Conservation (phyloP, 805 yeast species). For the Kurtzmaniella cleridarum region DNA sequence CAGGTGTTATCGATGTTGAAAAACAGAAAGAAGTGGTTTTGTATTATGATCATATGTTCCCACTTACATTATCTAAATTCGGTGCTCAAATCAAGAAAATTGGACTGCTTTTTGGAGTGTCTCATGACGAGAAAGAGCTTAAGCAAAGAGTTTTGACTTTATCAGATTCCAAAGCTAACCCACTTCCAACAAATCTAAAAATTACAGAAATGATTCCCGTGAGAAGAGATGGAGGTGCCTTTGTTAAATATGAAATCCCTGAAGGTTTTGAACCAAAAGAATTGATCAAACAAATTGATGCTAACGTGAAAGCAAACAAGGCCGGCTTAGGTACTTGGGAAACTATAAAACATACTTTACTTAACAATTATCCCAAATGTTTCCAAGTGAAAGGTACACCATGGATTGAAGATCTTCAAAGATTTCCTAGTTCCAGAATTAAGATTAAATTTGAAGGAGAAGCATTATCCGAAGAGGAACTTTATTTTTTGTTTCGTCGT, state of each 20-base stretch:
- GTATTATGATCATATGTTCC: constrained; percentile 33
- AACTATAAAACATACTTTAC: constrained; percentile 8
- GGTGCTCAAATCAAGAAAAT: constrained; percentile 8
- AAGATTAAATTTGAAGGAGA: constrained; percentile 74
- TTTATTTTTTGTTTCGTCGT: constrained; percentile 77
- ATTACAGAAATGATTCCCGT: constrained; percentile 64
- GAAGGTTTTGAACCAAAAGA: constrained; percentile 43
- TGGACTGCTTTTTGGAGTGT: constrained; percentile 10
- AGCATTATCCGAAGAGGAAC: constrained; percentile 69
- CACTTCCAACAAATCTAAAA: constrained; percentile 28
- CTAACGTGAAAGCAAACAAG: constrained; percentile 32
- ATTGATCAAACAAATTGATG: constrained; percentile 46
- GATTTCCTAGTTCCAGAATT: constrained; percentile 63
- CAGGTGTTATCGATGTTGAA: constrained; percentile 36
- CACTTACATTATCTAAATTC: constrained; percentile 21
- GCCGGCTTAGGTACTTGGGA: constrained; percentile 6
- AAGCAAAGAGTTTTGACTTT: constrained; percentile 7
- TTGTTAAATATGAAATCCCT: constrained; percentile 70
- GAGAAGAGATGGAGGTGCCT: constrained; percentile 88
- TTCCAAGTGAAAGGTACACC: constrained; percentile 86
- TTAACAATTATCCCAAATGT: constrained; percentile 40
- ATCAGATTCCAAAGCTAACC: constrained; percentile 12
- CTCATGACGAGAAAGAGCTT: constrained; percentile 13
- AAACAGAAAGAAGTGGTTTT: constrained; percentile 25
- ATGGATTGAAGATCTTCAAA: constrained; percentile 89